A percentile compares a stretch with the other conserved stretches of the same genome.
Conservation (phyloP, 1,284 basidiomycete species). For the Mycena citricolor region DNA sequence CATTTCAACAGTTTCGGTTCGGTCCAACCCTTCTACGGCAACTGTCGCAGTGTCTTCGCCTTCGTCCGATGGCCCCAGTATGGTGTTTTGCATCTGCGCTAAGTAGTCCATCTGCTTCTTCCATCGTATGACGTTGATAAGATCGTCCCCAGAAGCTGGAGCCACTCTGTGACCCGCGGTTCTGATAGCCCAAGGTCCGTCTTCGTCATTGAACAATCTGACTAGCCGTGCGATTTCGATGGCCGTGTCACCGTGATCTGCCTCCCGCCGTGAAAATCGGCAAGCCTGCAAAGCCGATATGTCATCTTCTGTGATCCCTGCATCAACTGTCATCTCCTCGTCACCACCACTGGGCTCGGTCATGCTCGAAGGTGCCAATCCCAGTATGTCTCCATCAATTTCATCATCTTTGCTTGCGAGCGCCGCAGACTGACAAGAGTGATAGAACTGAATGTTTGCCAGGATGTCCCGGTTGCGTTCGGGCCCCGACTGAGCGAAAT, state of each 20-base stretch:
- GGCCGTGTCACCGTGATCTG: too few species aligned
- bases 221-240: too few species aligned
- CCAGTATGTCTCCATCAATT: background rate
- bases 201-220: too few species aligned
- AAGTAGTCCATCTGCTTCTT: background rate
- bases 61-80: constrained; percentile 23
- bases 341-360: background rate
- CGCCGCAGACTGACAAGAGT: background rate
- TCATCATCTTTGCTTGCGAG: background rate
- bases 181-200: too few species aligned
- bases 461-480: background rate
- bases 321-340: background rate
- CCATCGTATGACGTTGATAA: constrained; percentile 3
- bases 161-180: too few species aligned
- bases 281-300: too few species aligned
- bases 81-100: background rate
- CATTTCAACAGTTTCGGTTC: background rate
- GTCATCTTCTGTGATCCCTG: too few species aligned
- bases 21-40: constrained; percentile 26
- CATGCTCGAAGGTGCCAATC: background rate
- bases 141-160: background rate
- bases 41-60: constrained; percentile 29
- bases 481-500: background rate
- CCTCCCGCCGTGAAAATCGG: background rate
- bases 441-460: too few species aligned